These are phyloP conservation scores for Psilocybe sp. DNA, from an alignment of 768 basidiomycete genomes.

Conservation along the genomic window DNA sequence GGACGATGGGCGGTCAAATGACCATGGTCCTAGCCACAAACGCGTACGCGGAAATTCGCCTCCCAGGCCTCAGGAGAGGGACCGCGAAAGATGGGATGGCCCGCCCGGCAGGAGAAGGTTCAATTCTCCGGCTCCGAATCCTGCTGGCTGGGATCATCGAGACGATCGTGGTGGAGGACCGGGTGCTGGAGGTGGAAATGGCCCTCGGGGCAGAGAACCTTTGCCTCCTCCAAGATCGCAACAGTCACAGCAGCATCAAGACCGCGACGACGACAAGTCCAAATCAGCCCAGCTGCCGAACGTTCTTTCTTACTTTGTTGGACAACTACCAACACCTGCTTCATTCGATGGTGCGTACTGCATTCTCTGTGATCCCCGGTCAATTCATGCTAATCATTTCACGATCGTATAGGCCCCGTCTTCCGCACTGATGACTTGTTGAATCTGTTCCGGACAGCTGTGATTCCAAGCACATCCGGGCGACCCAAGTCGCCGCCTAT, in stretches of 20 bases:
- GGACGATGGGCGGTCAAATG: constrained; percentile 22
- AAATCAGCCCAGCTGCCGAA: constrained; percentile 44
- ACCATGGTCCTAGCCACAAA: constrained; percentile 33
- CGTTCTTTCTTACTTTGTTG: constrained; percentile 82
- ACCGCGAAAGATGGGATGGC: constrained; percentile 33
- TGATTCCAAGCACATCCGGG: constrained; percentile 64
- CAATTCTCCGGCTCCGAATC: constrained; percentile 37
- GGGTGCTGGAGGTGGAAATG: constrained; percentile 16
- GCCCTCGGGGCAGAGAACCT: constrained; percentile 9
- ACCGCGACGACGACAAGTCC: constrained; percentile 31
- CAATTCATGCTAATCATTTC: constrained; percentile 2
- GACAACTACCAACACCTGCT: constrained; percentile 65
- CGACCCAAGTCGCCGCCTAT: constrained; percentile 57
- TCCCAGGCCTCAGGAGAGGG: constrained; percentile 25
- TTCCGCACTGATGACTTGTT: constrained; percentile 91
- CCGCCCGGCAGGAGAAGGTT: constrained; percentile 48
- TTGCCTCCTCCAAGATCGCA: constrained; percentile 29
- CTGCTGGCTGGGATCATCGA: constrained; percentile 42
- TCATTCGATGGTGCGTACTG: constrained; percentile 79
- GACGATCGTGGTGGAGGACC: constrained; percentile 5
- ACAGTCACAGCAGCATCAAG: constrained; percentile 6
- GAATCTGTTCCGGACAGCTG: constrained; percentile 77
- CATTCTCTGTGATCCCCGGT: background rate
- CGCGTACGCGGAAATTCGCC: constrained; percentile 26
- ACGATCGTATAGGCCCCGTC: constrained; percentile 63